phyloP scores from a whole-genome alignment of 106 monocot species.

The Dendrobium catenatum region DNA sequence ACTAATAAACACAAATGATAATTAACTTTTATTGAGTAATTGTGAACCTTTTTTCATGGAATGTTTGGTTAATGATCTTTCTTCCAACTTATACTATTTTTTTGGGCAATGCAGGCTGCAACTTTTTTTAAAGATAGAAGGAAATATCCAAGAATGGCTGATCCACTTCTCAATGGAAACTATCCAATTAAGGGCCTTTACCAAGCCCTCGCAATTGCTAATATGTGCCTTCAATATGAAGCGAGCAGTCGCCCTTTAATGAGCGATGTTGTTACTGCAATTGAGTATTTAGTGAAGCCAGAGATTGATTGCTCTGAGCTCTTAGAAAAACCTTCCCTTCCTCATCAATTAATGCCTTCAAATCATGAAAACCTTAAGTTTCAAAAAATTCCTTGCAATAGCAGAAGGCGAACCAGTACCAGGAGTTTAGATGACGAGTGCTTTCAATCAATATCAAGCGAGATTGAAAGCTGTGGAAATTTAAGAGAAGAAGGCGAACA shows the following conservation, averaged over 20 bases:
- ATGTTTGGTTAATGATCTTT: not conserved
- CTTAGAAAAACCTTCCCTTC: not conserved
- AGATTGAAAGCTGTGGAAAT: not conserved
- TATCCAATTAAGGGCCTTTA: constrained; percentile 36
- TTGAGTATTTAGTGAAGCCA: constrained; percentile 26
- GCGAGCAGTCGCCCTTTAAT: constrained; percentile 37
- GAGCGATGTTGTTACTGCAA: constrained; percentile 38
- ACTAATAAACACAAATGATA: no score
- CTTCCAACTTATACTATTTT: not conserved
- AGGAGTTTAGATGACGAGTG: constrained; percentile 3
- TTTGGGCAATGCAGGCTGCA: constrained; percentile 22
- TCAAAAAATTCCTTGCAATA: not conserved
- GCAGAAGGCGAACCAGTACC: not conserved
- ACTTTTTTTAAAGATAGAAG: constrained; percentile 39
- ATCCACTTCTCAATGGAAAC: constrained; percentile 33
- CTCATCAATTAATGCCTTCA: not conserved
- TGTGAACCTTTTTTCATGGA: not conserved
- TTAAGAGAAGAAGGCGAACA: constrained; percentile 1
- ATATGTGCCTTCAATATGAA: constrained; percentile 49
- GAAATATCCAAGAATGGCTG: constrained; percentile 34
- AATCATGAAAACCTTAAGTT: not conserved
- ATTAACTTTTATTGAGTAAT: not conserved
- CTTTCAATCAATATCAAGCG: not conserved
- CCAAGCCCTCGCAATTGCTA: constrained; percentile 47
- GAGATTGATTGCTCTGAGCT: not conserved